phyloP scores from a whole-genome alignment of 352 stramenopile genomes.

The Halophytophthora batemanensis region DNA sequence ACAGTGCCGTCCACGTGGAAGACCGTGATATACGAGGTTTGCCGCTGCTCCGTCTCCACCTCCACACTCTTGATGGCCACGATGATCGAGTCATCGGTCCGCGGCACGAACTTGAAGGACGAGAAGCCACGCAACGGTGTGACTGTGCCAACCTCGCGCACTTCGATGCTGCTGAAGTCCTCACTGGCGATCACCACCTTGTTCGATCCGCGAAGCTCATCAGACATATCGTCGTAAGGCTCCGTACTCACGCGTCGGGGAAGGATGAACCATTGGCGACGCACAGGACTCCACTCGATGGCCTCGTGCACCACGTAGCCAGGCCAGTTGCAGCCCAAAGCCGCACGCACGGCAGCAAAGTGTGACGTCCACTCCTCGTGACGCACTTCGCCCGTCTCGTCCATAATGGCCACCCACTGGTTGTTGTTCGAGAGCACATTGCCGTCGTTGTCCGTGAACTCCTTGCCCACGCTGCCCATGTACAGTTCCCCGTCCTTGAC shows the following conservation, averaged over 20 bases:
- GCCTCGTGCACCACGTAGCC: conserved; percentile 98
- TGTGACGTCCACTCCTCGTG: conserved; percentile 94
- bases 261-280: conserved; percentile 97
- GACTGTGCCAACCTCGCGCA: conserved; percentile 78
- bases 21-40: conserved; percentile 92
- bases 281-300: conserved; percentile 93
- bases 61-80: conserved; percentile 94
- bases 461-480: conserved; percentile 95
- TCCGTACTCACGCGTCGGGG: conserved; percentile 94
- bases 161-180: conserved; percentile 84
- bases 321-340: conserved; percentile 85
- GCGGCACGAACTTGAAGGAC: conserved; percentile 94
- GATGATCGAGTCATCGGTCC: conserved; percentile 88
- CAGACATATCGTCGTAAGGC: conserved; percentile 94
- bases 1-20: conserved; percentile 91
- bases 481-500: conserved; percentile 98
- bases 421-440: conserved; percentile 95
- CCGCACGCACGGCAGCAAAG: conserved; percentile 92
- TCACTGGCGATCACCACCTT: conserved; percentile 88
- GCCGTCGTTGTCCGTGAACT: conserved; percentile 91
- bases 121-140: conserved; percentile 90
- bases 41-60: conserved; percentile 84
- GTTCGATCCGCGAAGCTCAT: conserved; percentile 93
- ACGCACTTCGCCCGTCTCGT: conserved; percentile 65
- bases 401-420: conserved; percentile 95